Evolutionary conservation across 148 eudicot species (phyloP).

Genomic region (Fagopyrum esculentum): DNA sequence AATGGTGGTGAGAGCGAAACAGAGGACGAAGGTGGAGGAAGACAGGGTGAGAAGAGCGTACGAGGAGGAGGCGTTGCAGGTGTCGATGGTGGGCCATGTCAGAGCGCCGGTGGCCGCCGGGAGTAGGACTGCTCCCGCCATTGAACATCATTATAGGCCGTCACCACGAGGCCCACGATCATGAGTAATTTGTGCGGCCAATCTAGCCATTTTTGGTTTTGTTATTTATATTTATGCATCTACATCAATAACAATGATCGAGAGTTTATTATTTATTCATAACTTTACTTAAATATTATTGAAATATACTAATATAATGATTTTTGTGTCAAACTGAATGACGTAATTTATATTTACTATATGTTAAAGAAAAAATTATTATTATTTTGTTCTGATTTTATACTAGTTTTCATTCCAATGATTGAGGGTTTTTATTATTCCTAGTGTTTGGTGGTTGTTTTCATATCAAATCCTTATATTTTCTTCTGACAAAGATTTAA

Average conservation of each 20-base stretch:
- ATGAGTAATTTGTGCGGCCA: neutral
- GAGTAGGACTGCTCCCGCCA: slow-evolving; percentile 55
- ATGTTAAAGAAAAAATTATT: too few relatives aligned
- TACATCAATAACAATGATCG: neutral
- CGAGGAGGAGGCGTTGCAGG: slow-evolving; percentile 86
- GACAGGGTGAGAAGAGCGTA: slow-evolving; percentile 86
- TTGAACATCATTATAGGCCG: slow-evolving; percentile 51
- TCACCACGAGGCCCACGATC: slow-evolving; percentile 12
- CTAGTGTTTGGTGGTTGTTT: too few relatives aligned
- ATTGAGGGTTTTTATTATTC: too few relatives aligned
- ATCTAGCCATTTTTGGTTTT: neutral
- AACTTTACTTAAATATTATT: too few relatives aligned
- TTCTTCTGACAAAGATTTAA: too few relatives aligned
- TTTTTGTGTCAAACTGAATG: too few relatives aligned
- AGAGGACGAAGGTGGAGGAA: slow-evolving; percentile 68
- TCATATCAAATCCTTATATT: too few relatives aligned
- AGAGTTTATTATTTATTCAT: too few relatives aligned
- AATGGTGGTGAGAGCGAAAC: slow-evolving; percentile 78
- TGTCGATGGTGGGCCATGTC: slow-evolving; percentile 89
- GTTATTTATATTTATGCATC: neutral
- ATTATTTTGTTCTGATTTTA: too few relatives aligned
- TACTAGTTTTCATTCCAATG: too few relatives aligned
- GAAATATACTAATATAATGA: too few relatives aligned
- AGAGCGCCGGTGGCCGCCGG: slow-evolving; percentile 55
- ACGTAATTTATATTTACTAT: too few relatives aligned